Conservation (phyloP, 164 flowering plant species). For the Sextonia rubra region DNA sequence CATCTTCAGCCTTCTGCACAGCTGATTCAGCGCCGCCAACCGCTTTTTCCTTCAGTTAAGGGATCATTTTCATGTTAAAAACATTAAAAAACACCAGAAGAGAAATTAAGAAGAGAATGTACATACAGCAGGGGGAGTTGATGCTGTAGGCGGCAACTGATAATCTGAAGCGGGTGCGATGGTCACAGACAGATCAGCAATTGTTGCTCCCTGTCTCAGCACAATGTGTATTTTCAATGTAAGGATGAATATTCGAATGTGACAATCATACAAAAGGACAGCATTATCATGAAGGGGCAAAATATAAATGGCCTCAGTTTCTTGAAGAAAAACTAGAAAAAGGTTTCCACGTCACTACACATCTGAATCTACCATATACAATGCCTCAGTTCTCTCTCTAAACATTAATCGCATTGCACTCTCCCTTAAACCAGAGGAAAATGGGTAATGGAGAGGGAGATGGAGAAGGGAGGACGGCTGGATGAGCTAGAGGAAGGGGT, state of each 20-base stretch:
- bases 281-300: no score
- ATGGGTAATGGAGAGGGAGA: no score
- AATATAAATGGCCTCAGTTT: no score
- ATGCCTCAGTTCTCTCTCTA: no score
- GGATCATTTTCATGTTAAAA: background rate
- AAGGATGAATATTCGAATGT: background rate
- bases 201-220: constrained; percentile 81
- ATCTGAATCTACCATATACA: no score
- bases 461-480: no score
- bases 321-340: no score
- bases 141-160: constrained; percentile 43
- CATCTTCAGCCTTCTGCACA: constrained; percentile 85
- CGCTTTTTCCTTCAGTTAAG: constrained; percentile 20
- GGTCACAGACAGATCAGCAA: constrained; percentile 70
- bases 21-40: constrained; percentile 60
- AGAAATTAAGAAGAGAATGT: background rate
- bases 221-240: background rate
- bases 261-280: no score
- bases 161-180: constrained; percentile 68
- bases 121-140: background rate
- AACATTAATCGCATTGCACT: no score
- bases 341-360: no score
- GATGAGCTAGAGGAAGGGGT: no score
- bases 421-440: no score
- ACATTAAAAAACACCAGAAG: background rate